Base-by-base conservation (phyloP, 768 basidiomycete species). In the Lactarius tabidus region DNA sequence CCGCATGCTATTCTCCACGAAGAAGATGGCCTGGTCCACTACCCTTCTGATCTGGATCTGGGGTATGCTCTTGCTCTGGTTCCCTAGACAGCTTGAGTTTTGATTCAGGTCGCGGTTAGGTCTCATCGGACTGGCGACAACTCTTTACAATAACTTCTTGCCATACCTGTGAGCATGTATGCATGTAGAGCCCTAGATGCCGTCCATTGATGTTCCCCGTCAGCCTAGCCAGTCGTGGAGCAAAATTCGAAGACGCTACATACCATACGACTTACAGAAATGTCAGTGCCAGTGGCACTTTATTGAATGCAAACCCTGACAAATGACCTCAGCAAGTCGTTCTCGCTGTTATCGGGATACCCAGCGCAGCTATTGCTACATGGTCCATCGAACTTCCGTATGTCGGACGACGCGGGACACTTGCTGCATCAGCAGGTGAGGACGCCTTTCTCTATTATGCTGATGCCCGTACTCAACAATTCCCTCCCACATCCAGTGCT, bases 351-450 rank as follows among this genome's bases (percentile, higher is more conserved):
- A 79, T 87, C 29, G 88, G 89, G 12, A 80, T 91, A 8, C 89
- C 90, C 0, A 87, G 88, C 0, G 86, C 90, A 1, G 79, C 91
- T 31, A 73, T 90, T 8, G 87, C 89, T 0, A 90, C 89, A 0
- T 86, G 84, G 77, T 78, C 85, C 39, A 88, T 91, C 43, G 88
- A 91, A 67, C 70, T 84, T 26, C 87, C 84, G 0, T 75, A 78
- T 63, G 69, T 91, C 10, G 90, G 89, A 28, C 79, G 90, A 39
- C 83, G 80, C 65, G 89, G 90, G 57, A 86, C 88, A 10, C 77
- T 92, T 15, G 81, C 85, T 0, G 75, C 86, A 51, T 84, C 85
- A 48, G 84, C 88, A 62, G 78, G 88, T 81, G 74, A 79, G 84
- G 81, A 70, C 41, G 60, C 29, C 64, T 33, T 59, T 60, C 41